Base-by-base conservation (phyloP, 2,329 filamentous ascomycete species). In the Juglanconis oblonga region DNA sequence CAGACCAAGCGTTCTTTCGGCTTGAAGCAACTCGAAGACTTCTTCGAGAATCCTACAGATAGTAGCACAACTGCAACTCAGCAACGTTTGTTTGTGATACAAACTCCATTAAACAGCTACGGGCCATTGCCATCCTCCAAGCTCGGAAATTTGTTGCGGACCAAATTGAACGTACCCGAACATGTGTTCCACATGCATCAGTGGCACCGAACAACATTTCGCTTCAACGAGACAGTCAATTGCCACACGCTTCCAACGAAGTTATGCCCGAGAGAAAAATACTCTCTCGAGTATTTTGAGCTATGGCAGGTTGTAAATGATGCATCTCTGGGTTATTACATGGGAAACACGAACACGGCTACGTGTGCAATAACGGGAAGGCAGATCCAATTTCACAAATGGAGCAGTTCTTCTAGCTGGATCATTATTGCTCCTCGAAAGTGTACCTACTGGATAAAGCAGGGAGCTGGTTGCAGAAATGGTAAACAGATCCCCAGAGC, bases 181-280 rank as follows among this genome's bases (percentile, higher is more conserved):
- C 35, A 52, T 13, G n/a, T 57, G 3, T 57, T 61, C 54, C 4
- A 50, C 24, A 53, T 50, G 33, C 58, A 61, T 11, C 33, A 40
- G 13, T 61, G 58, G 54, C 57, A 50, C 31, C 50, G 57, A 9
- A 61, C 58, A 40, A 57, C 58, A n/a, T 61, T 61, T 42, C 58
- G 49, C 11, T 61, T 61, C n/a, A 57, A 57, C 17, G 54, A 61
- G 36, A 47, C 35, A 4, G 57, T 61, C n/a, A 61, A 61, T 31
- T 61, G 58, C 49, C 58, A 54, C 2, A 53, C 49, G 10, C 36
- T 61, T 4, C 58, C 49, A 8, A 61, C 54, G 3, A 47, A 31
- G 2, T 40, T 40, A n/a, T 31, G 49, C 2, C 58, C 54, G 8
- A 53, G 29, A 33, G 38, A 8, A 13, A 35, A 14, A 1, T 61